Evolutionary conservation across 306 rosid genomes (phyloP).

Genomic region (Ormosia emarginata): DNA sequence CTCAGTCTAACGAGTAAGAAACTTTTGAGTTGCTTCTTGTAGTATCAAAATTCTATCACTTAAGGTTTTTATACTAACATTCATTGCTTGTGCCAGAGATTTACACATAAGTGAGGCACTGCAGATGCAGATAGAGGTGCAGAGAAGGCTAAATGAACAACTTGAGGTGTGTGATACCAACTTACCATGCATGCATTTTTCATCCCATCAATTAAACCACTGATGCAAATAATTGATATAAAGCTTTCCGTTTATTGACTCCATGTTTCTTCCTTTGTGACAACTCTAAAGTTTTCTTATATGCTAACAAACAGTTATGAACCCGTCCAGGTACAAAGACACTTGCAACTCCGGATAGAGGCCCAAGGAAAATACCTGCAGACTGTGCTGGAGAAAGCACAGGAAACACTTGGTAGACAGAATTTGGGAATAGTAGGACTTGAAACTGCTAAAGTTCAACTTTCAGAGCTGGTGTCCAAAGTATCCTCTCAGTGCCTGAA

Average conservation of each 20-base stretch:
- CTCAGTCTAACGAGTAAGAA: conserved; percentile 66
- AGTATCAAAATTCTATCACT: background rate
- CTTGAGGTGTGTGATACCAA: conserved; percentile 59
- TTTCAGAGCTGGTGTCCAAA: conserved; percentile 75
- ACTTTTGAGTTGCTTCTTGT: background rate
- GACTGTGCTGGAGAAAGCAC: conserved; percentile 82
- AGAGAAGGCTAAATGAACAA: conserved; percentile 84
- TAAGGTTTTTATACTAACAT: conserved; percentile 9
- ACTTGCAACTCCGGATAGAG: conserved; percentile 73
- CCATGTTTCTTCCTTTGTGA: background rate
- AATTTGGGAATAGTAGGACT: conserved; percentile 66
- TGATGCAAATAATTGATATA: background rate
- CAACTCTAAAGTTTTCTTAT: background rate
- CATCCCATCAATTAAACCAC: background rate
- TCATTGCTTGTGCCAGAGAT: conserved; percentile 44
- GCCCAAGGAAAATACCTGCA: conserved; percentile 92
- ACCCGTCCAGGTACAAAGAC: conserved; percentile 71
- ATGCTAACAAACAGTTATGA: background rate
- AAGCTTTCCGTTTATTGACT: background rate
- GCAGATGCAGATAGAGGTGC: conserved; percentile 89
- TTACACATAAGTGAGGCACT: conserved; percentile 71
- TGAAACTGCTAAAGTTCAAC: conserved; percentile 82
- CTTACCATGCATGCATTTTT: conserved; percentile 6
- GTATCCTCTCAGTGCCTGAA: conserved; percentile 71
- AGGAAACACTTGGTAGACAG: conserved; percentile 74